A percentile compares a stretch with the other conserved stretches of the same genome.
phyloP scores from a whole-genome alignment of 2,329 filamentous ascomycete genomes.

The Verticillium alfalfae region DNA sequence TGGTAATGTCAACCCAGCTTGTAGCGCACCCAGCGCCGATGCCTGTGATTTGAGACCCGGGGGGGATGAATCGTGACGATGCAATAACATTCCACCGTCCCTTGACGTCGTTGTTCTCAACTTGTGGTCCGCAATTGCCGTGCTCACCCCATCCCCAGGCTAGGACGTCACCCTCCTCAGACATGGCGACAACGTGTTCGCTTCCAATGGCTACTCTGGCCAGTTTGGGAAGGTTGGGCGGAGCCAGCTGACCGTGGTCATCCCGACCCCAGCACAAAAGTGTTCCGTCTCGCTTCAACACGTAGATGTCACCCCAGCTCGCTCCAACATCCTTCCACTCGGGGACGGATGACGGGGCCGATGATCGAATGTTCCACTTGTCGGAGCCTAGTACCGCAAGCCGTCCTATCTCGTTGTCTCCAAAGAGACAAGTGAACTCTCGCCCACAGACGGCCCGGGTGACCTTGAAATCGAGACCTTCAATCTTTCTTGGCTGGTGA shows the following conservation, averaged over 20 bases:
- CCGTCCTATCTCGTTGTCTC: slow-evolving; percentile 47
- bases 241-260: slow-evolving; percentile 77
- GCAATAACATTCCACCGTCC: slow-evolving; percentile 64
- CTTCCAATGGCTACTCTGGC: slow-evolving; percentile 73
- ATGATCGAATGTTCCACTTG: slow-evolving; percentile 62
- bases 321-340: slow-evolving; percentile 66
- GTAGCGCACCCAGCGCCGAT: slow-evolving; percentile 88
- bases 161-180: slow-evolving; percentile 59
- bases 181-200: slow-evolving; percentile 78
- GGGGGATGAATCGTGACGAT: slow-evolving; percentile 47
- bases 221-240: slow-evolving; percentile 52
- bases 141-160: slow-evolving; percentile 98
- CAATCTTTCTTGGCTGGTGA: slow-evolving; percentile 57
- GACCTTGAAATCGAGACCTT: slow-evolving; percentile 54
- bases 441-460: slow-evolving; percentile 69
- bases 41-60: slow-evolving; percentile 44
- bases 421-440: slow-evolving; percentile 76
- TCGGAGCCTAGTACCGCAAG: slow-evolving; percentile 67
- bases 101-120: slow-evolving; percentile 60
- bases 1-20: slow-evolving; percentile 63
- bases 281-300: slow-evolving; percentile 55
- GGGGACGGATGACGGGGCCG: slow-evolving; percentile 45
- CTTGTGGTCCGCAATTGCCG: slow-evolving; percentile 80
- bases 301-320: slow-evolving; percentile 77
- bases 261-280: slow-evolving; percentile 76